Evolutionary conservation across 2,329 filamentous ascomycete species (phyloP).

Genomic region (Pyricularia grisea): DNA sequence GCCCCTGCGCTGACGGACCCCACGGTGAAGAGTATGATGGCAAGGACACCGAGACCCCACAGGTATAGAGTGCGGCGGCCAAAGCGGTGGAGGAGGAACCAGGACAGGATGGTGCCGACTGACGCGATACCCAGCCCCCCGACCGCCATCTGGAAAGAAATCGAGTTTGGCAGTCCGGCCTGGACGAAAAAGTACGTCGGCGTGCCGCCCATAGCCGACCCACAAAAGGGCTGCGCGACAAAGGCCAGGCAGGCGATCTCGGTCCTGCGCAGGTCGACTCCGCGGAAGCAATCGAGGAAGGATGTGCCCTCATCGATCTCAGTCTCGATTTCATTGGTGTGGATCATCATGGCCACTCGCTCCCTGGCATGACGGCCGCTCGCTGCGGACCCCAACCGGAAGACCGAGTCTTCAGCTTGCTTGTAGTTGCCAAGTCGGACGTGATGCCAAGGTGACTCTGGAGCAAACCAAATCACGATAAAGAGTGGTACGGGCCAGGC

Average conservation of each 20-base stretch:
- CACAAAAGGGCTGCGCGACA: slow-evolving; percentile 16
- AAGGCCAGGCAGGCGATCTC: slow-evolving; percentile 37
- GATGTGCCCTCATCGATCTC: slow-evolving; percentile 36
- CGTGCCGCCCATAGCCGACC: slow-evolving; percentile 26
- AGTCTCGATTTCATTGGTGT: slow-evolving; percentile 48
- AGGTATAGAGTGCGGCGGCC: slow-evolving; percentile 10
- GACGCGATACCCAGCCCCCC: slow-evolving; percentile 21
- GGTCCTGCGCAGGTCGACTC: slow-evolving; percentile 39
- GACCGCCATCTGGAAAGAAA: slow-evolving; percentile 16
- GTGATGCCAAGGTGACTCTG: slow-evolving; percentile 41
- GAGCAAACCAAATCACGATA: slow-evolving; percentile 34
- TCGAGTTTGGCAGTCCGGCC: slow-evolving; percentile 4
- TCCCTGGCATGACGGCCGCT: slow-evolving; percentile 33
- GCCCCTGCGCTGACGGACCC: slow-evolving; percentile 12
- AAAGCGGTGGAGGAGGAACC: slow-evolving; percentile 8
- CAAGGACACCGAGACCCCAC: slow-evolving; percentile 9
- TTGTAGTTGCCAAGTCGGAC: slow-evolving; percentile 29
- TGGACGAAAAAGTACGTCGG: slow-evolving; percentile 13
- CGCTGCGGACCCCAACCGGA: slow-evolving; percentile 29
- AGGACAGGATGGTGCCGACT: slow-evolving; percentile 20
- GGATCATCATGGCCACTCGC: slow-evolving; percentile 44
- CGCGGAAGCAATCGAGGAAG: slow-evolving; percentile 41
- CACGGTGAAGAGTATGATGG: slow-evolving; percentile 8
- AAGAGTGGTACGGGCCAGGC: slow-evolving; percentile 36
- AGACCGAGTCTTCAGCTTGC: slow-evolving; percentile 29